Conservation (phyloP, 2,329 filamentous ascomycete species). For the Apiospora saccharicola region DNA sequence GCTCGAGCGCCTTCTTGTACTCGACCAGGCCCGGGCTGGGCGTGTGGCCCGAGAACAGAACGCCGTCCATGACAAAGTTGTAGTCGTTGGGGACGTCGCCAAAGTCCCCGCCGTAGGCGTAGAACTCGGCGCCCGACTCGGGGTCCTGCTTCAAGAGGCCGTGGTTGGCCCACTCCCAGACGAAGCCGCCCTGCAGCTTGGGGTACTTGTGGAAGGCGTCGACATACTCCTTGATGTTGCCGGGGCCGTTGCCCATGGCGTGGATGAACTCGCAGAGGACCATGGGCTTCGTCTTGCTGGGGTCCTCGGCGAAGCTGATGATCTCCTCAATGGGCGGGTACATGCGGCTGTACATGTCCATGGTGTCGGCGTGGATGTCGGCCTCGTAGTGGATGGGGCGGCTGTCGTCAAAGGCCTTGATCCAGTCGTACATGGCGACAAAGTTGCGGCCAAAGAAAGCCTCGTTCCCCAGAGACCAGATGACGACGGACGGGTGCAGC, state of each 20-base stretch:
- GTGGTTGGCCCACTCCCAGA: constrained; percentile 69
- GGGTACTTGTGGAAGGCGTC: constrained; percentile 66
- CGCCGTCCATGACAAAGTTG: constrained; percentile 61
- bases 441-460: constrained; percentile 72
- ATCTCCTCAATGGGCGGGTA: constrained; percentile 58
- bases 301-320: constrained; percentile 46
- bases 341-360: constrained; percentile 70
- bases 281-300: constrained; percentile 55
- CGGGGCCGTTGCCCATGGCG: constrained; percentile 75
- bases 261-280: constrained; percentile 59
- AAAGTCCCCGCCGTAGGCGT: constrained; percentile 64
- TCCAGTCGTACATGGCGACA: constrained; percentile 67
- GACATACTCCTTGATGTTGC: constrained; percentile 70
- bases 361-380: constrained; percentile 61
- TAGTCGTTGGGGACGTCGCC: constrained; percentile 63
- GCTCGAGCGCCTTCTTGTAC: constrained; percentile 56
- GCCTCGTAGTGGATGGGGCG: constrained; percentile 69
- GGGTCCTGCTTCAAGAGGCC: constrained; percentile 52
- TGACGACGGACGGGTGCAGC: constrained; percentile 69
- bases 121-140: constrained; percentile 52
- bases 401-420: constrained; percentile 61
- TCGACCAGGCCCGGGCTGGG: constrained; percentile 52
- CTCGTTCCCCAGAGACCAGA: constrained; percentile 75
- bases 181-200: constrained; percentile 66
- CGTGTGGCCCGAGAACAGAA: constrained; percentile 55